Evolutionary conservation across 495 filamentous ascomycete genomes (phyloP), one percentile per base, ranked within the genome.

Genomic region (Aspergillus leporis): DNA sequence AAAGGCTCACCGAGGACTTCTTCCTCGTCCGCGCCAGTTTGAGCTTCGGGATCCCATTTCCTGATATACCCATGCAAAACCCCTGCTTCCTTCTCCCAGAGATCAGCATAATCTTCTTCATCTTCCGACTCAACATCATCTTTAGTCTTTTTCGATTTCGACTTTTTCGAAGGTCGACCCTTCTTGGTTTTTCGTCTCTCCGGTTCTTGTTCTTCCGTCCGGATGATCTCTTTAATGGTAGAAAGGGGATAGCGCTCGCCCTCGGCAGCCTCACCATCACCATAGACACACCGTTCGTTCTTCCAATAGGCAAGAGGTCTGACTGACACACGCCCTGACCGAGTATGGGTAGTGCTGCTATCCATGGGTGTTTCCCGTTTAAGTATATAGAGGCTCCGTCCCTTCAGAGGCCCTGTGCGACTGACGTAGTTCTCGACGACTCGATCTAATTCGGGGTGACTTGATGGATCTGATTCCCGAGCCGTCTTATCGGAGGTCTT

Each of bases 271-370:
- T 78, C 78, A 31, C 81, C 81, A 58, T 87, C 80, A 12, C 83
- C 84, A 68, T 86, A 92, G 3, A 91, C 81, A 54, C 88, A 81
- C 23, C 83, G 83, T 66, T 98, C 94, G 55, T 91, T 90, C 53
- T 84, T 85, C 94, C 94, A 98, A 68, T 79, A 93, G 38, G 87
- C 84, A n/a, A 97, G 71, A 7, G 94, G 94, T 59, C 88, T 84
- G 55, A 92, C 82, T 14, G 79, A 80, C 5, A 77, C 73, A 47
- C 87, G 75, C 10, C 82, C 85, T 23, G 78, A 85, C 47, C 85
- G 82, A 28, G 81, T 81, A 45, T 78, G 74, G 2, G 75, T 77
- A 6, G 79, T 68, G 48, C 72, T 77, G 30, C 70, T 66, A 56
- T 84, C 74, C 14, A 71, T 68, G 22, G 84, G 89, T 0, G 80